A percentile compares a stretch with the other conserved stretches of the same genome.
Evolutionary conservation across 2,329 filamentous ascomycete species (phyloP).

Genomic region (Colletotrichum sp.): DNA sequence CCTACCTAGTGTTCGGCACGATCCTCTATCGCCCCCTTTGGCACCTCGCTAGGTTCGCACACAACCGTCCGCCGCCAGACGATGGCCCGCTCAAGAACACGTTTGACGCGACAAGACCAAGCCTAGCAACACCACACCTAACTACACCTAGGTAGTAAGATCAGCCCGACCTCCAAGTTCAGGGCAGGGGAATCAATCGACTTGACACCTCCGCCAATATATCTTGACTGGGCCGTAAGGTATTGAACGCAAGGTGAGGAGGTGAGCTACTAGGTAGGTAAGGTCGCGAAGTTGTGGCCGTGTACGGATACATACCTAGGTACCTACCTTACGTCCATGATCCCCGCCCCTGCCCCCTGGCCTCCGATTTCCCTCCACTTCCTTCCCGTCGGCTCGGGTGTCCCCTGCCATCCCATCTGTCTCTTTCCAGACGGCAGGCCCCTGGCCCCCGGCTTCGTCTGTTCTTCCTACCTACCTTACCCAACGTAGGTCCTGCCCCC

Average conservation of each 20-base stretch:
- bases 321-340: neutral
- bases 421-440: neutral
- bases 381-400: slow-evolving; percentile 2
- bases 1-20: neutral
- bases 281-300: neutral
- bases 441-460: neutral
- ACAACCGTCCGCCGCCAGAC: neutral
- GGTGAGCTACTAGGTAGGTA: neutral
- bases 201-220: neutral
- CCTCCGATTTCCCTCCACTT: neutral
- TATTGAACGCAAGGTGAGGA: neutral
- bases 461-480: neutral
- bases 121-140: neutral
- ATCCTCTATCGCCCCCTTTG: neutral
- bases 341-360: neutral
- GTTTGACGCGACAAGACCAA: neutral
- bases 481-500: neutral
- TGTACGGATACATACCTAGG: neutral
- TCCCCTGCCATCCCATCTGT: neutral
- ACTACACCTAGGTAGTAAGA: neutral
- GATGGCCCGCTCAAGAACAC: neutral
- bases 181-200: neutral
- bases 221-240: neutral
- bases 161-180: neutral
- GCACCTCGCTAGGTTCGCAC: neutral